A percentile compares a stretch with the other conserved stretches of the same genome.
These are phyloP conservation scores for Talaromyces verruculosus DNA, from an alignment of 2,329 filamentous ascomycete genomes.

Conservation along the genomic window DNA sequence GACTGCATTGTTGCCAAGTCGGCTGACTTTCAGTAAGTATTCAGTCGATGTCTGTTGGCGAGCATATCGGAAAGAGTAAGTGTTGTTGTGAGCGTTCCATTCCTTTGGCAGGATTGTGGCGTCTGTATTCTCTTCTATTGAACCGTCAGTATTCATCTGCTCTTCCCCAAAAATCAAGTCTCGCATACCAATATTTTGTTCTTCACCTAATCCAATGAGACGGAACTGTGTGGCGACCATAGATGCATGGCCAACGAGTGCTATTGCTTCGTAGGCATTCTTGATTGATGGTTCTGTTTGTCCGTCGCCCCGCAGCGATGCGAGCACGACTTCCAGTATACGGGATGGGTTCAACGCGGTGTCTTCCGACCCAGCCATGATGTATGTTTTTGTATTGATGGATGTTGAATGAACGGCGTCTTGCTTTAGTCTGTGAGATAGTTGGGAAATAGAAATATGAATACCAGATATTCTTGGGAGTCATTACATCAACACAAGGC, in stretches of 20 bases:
- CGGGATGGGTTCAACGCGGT: conserved; percentile 19
- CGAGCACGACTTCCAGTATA: conserved; percentile 35
- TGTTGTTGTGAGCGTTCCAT: conserved; percentile 72
- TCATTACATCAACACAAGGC: conserved; percentile 10
- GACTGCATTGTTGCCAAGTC: conserved; percentile 80
- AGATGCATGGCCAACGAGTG: conserved; percentile 78
- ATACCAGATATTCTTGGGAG: neutral
- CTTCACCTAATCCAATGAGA: conserved; percentile 80
- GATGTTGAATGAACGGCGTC: neutral
- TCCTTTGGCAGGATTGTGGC: conserved; percentile 60
- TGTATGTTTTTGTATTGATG: neutral
- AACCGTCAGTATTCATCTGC: conserved; percentile 7
- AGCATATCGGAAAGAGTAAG: conserved; percentile 79
- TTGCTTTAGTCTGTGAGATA: neutral
- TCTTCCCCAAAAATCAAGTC: neutral
- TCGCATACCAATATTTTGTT: conserved; percentile 65
- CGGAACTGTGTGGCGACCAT: conserved; percentile 79
- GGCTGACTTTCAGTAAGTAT: conserved; percentile 77
- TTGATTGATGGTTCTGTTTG: conserved; percentile 35
- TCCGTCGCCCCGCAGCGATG: conserved; percentile 32
- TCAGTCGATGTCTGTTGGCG: conserved; percentile 83
- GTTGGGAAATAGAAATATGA: neutral
- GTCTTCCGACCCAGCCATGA: conserved; percentile 18
- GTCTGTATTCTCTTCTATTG: conserved; percentile 32
- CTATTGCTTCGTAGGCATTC: conserved; percentile 72